phyloP scores from a whole-genome alignment of 2,329 filamentous ascomycete genomes.

The Cladosporium sp. region DNA sequence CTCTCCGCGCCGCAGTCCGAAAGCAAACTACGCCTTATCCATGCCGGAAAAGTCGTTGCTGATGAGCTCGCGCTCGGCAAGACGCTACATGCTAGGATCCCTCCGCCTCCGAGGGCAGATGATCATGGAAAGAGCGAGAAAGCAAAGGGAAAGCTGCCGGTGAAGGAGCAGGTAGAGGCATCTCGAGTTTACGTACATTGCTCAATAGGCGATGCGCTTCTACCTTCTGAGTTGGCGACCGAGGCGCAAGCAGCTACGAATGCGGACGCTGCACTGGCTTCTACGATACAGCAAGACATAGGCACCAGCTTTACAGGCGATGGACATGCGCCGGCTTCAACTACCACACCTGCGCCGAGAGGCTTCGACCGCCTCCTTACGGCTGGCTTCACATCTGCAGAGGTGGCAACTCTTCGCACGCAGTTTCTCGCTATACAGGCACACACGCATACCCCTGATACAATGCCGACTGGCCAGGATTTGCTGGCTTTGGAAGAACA shows the following conservation, averaged over 20 bases:
- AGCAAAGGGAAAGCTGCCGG: conserved; percentile 68
- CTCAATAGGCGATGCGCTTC: conserved; percentile 76
- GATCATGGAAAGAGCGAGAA: conserved; percentile 36
- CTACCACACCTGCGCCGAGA: conserved; percentile 62
- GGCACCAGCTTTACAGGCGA: background rate
- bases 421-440: conserved; percentile 88
- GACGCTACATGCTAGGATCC: conserved; percentile 66
- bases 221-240: conserved; percentile 65
- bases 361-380: conserved; percentile 86
- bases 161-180: conserved; percentile 45
- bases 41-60: conserved; percentile 81
- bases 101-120: conserved; percentile 49
- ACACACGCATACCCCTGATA: conserved; percentile 80
- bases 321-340: conserved; percentile 30
- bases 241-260: conserved; percentile 57
- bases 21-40: conserved; percentile 82
- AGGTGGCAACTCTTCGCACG: conserved; percentile 80
- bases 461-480: conserved; percentile 77
- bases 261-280: conserved; percentile 42
- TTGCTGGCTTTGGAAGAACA: conserved; percentile 80
- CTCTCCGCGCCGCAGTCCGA: conserved; percentile 64
- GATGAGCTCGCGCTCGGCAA: conserved; percentile 69
- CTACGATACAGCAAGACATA: conserved; percentile 7
- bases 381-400: conserved; percentile 78
- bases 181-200: conserved; percentile 86